Conservation (phyloP, 345 rosid genomes). For the Erysimum cheiranthoides region DNA sequence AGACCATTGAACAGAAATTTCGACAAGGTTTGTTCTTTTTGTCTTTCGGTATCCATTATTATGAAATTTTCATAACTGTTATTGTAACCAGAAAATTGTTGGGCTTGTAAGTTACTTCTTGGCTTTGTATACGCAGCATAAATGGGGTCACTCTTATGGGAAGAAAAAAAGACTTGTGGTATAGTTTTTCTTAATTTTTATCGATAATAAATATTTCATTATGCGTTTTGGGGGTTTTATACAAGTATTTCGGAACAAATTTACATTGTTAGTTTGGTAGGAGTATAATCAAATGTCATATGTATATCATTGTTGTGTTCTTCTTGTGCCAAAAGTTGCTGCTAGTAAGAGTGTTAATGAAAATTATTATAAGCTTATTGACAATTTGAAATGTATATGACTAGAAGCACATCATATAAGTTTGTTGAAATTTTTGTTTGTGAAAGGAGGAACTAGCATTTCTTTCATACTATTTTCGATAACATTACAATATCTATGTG, state of each 20-base stretch:
- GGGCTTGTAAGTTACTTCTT: conserved; percentile 40
- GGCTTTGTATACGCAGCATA: conserved; percentile 25
- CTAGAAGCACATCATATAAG: not conserved
- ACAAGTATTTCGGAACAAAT: too few relatives aligned
- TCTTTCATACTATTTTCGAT: not conserved
- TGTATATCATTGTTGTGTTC: not conserved
- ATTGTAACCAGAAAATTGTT: conserved; percentile 27
- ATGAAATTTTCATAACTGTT: conserved; percentile 23
- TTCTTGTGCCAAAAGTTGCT: not conserved
- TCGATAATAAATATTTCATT: not conserved
- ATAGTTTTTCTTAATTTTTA: conserved; percentile 26
- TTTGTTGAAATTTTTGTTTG: not conserved
- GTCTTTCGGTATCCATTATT: conserved; percentile 7
- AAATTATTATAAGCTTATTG: not conserved
- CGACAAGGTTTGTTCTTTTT: not conserved
- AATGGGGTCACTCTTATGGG: conserved; percentile 24
- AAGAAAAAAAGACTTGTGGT: conserved; percentile 30
- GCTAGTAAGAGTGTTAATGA: not conserved
- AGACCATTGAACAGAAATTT: conserved; percentile 65
- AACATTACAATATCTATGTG: too few relatives aligned
- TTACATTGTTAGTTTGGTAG: not conserved
- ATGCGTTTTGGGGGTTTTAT: not conserved
- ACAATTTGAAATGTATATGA: not conserved
- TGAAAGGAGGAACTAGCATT: not conserved
- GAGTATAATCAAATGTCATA: not conserved